These are phyloP conservation scores for Hypoxylon fragiforme DNA, from an alignment of 495 filamentous ascomycete genomes.

Conservation along the genomic window DNA sequence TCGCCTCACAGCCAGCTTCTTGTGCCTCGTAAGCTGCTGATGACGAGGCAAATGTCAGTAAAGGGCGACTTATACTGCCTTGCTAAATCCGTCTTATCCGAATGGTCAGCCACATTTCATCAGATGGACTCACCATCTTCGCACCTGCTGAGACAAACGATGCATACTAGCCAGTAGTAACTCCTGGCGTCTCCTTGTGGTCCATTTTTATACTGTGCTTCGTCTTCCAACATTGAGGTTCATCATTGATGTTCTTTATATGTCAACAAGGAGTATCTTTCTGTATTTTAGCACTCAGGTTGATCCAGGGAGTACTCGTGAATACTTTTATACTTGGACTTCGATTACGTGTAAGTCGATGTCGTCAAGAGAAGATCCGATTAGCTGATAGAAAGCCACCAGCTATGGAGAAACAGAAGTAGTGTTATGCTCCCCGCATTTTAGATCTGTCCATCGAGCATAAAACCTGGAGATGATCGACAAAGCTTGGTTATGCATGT, in stretches of 20 bases:
- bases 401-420: too few relatives aligned
- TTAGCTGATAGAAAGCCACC: slow-evolving; percentile 13
- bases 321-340: not conserved
- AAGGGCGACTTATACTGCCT: not conserved
- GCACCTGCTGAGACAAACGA: slow-evolving; percentile 10
- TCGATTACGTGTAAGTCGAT: not conserved
- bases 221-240: too few relatives aligned
- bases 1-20: slow-evolving; percentile 1
- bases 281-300: too few relatives aligned
- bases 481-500: slow-evolving; percentile 8
- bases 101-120: slow-evolving; percentile 11
- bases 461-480: too few relatives aligned
- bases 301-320: not conserved
- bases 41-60: slow-evolving; percentile 15
- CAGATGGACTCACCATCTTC: not conserved
- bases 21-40: slow-evolving; percentile 2
- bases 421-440: slow-evolving; percentile 20
- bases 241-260: too few relatives aligned
- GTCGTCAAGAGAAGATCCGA: slow-evolving; percentile 13
- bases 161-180: not conserved
- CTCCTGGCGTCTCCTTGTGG: not conserved
- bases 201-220: too few relatives aligned
- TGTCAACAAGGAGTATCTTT: too few relatives aligned
- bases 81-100: slow-evolving; percentile 24
- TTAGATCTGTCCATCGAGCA: not conserved